phyloP scores from a whole-genome alignment of 352 stramenopile genomes.

The Phytopythium montanum region DNA sequence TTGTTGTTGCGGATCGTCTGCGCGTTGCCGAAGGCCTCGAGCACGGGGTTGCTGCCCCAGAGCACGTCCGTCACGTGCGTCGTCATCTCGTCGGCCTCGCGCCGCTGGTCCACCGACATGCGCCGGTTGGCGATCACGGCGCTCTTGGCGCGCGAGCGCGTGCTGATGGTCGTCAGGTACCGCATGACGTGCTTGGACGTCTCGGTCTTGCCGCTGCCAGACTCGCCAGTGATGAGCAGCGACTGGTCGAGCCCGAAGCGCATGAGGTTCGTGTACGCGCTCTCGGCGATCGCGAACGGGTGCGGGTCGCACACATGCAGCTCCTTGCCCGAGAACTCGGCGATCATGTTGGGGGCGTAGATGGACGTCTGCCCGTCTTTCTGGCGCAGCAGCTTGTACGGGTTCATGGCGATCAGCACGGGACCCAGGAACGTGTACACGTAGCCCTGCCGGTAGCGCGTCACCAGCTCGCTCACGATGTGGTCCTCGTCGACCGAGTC shows the following conservation, averaged over 20 bases:
- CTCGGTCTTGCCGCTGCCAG: slow-evolving; percentile 92
- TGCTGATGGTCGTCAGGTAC: slow-evolving; percentile 89
- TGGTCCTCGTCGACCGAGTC: slow-evolving; percentile 72
- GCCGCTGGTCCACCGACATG: slow-evolving; percentile 74
- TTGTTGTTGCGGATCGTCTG: slow-evolving; percentile 90
- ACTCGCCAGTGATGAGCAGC: slow-evolving; percentile 84
- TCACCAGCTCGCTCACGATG: slow-evolving; percentile 72
- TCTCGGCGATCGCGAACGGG: slow-evolving; percentile 83
- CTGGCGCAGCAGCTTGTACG: slow-evolving; percentile 82
- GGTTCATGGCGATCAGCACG: slow-evolving; percentile 89
- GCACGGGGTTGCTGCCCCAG: slow-evolving; percentile 78
- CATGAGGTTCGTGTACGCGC: slow-evolving; percentile 89
- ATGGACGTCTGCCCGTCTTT: slow-evolving; percentile 63
- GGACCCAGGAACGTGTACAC: slow-evolving; percentile 92
- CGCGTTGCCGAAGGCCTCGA: slow-evolving; percentile 84
- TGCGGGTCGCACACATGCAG: slow-evolving; percentile 80
- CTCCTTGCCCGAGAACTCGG: slow-evolving; percentile 77
- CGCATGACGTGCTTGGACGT: slow-evolving; percentile 96
- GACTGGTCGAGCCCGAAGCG: slow-evolving; percentile 81
- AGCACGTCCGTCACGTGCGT: slow-evolving; percentile 69
- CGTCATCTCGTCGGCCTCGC: slow-evolving; percentile 69
- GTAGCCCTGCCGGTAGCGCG: slow-evolving; percentile 74
- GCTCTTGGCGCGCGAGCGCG: slow-evolving; percentile 58
- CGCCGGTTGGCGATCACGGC: slow-evolving; percentile 71
- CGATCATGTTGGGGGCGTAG: slow-evolving; percentile 75